Conservation (phyloP, 345 rosid species). For the Gossypium longicalyx region DNA sequence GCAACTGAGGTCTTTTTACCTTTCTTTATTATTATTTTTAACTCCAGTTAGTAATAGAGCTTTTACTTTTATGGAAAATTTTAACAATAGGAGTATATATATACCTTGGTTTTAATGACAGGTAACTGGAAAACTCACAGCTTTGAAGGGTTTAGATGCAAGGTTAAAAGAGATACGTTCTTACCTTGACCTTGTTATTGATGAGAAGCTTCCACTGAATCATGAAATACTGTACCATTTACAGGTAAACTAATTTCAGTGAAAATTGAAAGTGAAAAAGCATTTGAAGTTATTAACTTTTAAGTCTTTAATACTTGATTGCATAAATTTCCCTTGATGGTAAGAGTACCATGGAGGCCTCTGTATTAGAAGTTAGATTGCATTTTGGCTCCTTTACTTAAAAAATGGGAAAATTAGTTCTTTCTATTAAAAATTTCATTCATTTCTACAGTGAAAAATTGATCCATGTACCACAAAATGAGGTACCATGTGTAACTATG, state of each 20-base stretch:
- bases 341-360: too few relatives aligned
- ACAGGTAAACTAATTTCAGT: slow-evolving; percentile 36
- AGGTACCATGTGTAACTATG: too few relatives aligned
- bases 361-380: too few relatives aligned
- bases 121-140: slow-evolving; percentile 64
- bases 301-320: background rate
- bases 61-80: background rate
- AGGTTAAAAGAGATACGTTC: slow-evolving; percentile 48
- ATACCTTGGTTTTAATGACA: slow-evolving; percentile 15
- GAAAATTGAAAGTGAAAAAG: background rate
- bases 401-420: too few relatives aligned
- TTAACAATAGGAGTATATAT: background rate
- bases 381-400: too few relatives aligned
- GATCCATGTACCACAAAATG: too few relatives aligned
- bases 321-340: background rate
- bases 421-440: too few relatives aligned
- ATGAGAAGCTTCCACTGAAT: slow-evolving; percentile 57
- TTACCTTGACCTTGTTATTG: slow-evolving; percentile 61
- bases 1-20: slow-evolving; percentile 47
- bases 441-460: too few relatives aligned
- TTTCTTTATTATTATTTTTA: too few relatives aligned
- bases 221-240: slow-evolving; percentile 66
- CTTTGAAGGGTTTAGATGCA: slow-evolving; percentile 67
- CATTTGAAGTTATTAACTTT: background rate
- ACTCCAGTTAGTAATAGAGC: background rate